phyloP scores from a whole-genome alignment of 2,329 filamentous ascomycete genomes.

The Cryphonectria nitschkei region DNA sequence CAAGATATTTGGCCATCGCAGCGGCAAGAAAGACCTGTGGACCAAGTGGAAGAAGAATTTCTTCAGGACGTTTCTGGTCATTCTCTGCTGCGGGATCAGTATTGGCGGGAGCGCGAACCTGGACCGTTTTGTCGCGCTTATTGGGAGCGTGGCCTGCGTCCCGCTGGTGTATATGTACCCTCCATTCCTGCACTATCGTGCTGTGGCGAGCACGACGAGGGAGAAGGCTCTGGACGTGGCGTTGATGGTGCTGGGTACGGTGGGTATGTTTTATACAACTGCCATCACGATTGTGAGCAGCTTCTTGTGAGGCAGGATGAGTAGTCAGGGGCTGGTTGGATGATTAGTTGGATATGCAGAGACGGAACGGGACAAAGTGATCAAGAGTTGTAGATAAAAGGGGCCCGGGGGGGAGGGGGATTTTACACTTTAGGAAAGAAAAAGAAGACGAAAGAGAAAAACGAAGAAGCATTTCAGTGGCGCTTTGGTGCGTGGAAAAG shows the following conservation, averaged over 20 bases:
- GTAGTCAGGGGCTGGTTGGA: not conserved
- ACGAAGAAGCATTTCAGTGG: conserved; percentile 11
- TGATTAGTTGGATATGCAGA: not conserved
- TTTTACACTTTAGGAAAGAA: not conserved
- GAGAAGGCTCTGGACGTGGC: conserved; percentile 62
- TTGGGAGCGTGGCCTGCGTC: conserved; percentile 74
- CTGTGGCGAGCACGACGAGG: conserved; percentile 59
- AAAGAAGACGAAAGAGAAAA: not conserved
- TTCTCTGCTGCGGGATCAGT: conserved; percentile 62
- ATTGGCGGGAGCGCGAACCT: conserved; percentile 69
- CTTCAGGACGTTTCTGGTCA: conserved; percentile 61
- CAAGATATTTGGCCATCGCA: conserved; percentile 66
- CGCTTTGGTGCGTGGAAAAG: conserved; percentile 7
- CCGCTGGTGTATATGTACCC: conserved; percentile 80
- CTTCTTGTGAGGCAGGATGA: conserved; percentile 36
- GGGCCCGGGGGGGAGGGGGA: not conserved
- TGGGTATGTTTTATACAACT: conserved; percentile 75
- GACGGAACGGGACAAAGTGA: not conserved
- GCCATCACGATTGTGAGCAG: conserved; percentile 58
- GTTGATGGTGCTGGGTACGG: conserved; percentile 64
- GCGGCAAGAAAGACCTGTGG: conserved; percentile 64
- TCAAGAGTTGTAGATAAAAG: not conserved
- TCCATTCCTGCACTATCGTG: conserved; percentile 70
- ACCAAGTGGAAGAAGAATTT: conserved; percentile 81
- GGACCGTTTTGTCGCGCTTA: conserved; percentile 75